Conservation (phyloP, 2,329 filamentous ascomycete genomes). For the Pestalotiopsis sp. region DNA sequence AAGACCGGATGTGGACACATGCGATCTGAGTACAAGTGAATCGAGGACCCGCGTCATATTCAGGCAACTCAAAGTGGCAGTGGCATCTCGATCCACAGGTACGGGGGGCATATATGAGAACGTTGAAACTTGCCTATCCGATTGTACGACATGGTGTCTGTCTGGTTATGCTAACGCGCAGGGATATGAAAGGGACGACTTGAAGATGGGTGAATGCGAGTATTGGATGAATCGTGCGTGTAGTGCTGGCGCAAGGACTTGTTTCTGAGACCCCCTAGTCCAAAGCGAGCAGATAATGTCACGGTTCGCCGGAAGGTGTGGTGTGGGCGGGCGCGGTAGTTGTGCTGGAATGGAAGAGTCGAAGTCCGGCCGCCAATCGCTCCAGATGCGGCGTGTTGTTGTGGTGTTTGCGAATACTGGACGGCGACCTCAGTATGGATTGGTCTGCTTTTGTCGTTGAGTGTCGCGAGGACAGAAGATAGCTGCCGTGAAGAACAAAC, state of each 20-base stretch:
- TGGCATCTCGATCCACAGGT: conserved; percentile 15
- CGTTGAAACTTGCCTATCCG: conserved; percentile 59
- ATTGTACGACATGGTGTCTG: conserved; percentile 70
- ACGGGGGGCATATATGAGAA: conserved; percentile 20
- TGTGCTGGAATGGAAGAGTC: not conserved
- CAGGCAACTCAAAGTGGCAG: conserved; percentile 8
- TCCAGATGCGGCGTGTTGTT: not conserved
- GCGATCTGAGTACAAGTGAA: not conserved
- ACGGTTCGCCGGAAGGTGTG: not conserved
- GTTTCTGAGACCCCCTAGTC: not conserved
- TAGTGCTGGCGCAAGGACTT: not conserved
- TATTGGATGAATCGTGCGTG: not conserved
- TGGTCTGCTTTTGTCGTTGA: not conserved
- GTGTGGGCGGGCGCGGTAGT: not conserved
- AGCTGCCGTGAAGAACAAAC: not conserved
- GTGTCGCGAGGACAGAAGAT: not conserved
- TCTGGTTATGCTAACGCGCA: conserved; percentile 13
- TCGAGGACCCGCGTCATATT: not conserved
- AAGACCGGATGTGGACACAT: not conserved
- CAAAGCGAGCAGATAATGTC: not conserved
- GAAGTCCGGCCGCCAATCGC: not conserved
- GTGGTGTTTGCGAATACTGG: not conserved
- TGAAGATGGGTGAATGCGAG: not conserved
- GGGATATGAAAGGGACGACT: not conserved
- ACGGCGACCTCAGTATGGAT: not conserved